A percentile compares a stretch with the other conserved stretches of the same genome.
Evolutionary conservation across 345 rosid species (phyloP).

Genomic region (Durio zibethinus): DNA sequence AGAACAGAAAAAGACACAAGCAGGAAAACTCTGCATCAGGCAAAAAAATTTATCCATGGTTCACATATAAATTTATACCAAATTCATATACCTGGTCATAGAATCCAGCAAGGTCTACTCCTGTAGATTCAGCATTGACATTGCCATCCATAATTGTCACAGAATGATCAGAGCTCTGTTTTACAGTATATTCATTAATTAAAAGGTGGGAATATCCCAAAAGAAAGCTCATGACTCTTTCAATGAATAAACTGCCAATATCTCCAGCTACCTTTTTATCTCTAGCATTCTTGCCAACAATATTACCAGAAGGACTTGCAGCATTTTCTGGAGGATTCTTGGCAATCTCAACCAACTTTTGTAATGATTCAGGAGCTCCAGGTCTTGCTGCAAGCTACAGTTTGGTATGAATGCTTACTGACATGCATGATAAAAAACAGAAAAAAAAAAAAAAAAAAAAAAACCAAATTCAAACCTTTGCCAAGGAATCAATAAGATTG

Average conservation of each 20-base stretch:
- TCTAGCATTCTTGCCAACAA: slow-evolving; percentile 50
- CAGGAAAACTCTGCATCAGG: too few relatives aligned
- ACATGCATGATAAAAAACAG: neutral
- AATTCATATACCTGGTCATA: slow-evolving; percentile 52
- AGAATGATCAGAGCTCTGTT: slow-evolving; percentile 44
- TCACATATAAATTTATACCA: neutral
- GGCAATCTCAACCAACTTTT: slow-evolving; percentile 69
- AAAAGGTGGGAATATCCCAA: neutral
- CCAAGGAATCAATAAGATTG: slow-evolving; percentile 82
- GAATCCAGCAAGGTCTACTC: slow-evolving; percentile 67
- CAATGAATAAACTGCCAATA: neutral
- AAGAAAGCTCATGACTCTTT: slow-evolving; percentile 13
- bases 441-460: neutral
- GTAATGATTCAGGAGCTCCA: slow-evolving; percentile 71
- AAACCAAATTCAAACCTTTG: slow-evolving; percentile 50
- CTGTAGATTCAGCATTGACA: slow-evolving; percentile 42
- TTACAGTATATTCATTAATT: neutral
- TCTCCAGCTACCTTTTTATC: slow-evolving; percentile 58
- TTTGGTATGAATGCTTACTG: neutral
- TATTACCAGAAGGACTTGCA: slow-evolving; percentile 36
- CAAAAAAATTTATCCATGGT: neutral
- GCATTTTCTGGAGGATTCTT: slow-evolving; percentile 58
- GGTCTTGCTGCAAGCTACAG: slow-evolving; percentile 74
- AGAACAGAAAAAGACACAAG: neutral
- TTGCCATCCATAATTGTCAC: slow-evolving; percentile 48